Evolutionary conservation across 1,139 yeast genomes (phyloP).

Genomic region (Saccharomyces hybrid): DNA sequence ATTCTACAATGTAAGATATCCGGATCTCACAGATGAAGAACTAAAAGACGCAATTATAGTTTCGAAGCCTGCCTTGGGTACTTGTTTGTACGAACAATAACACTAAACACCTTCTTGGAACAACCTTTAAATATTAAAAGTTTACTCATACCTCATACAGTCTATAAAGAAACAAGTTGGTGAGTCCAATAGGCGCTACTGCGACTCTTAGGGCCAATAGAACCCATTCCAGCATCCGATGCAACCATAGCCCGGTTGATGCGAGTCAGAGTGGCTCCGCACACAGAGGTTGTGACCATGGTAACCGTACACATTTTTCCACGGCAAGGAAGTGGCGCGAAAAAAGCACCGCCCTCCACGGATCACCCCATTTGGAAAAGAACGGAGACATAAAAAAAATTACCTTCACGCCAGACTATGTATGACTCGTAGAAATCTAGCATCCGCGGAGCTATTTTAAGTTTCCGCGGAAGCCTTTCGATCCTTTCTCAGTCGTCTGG

Average conservation of each 20-base stretch:
- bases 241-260: neutral
- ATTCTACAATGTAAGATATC: constrained; percentile 41
- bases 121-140: neutral
- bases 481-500: neutral
- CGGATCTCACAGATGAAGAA: constrained; percentile 37
- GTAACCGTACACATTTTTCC: neutral
- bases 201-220: too few relatives aligned
- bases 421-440: neutral
- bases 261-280: neutral
- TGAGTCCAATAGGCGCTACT: neutral
- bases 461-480: neutral
- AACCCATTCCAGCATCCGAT: neutral
- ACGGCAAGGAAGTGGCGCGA: neutral
- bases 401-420: neutral
- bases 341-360: neutral
- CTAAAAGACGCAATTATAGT: constrained; percentile 46
- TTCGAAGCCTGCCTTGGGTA: constrained; percentile 49
- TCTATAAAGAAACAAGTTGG: neutral
- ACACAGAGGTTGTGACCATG: neutral
- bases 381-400: too few relatives aligned
- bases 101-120: neutral
- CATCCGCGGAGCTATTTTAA: neutral
- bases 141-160: neutral
- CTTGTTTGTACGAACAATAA: neutral
- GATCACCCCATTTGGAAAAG: neutral